Evolutionary conservation across 2,329 filamentous ascomycete genomes (phyloP), one percentile per base, ranked within the genome.

Genomic region (Madurella mycetomatis): DNA sequence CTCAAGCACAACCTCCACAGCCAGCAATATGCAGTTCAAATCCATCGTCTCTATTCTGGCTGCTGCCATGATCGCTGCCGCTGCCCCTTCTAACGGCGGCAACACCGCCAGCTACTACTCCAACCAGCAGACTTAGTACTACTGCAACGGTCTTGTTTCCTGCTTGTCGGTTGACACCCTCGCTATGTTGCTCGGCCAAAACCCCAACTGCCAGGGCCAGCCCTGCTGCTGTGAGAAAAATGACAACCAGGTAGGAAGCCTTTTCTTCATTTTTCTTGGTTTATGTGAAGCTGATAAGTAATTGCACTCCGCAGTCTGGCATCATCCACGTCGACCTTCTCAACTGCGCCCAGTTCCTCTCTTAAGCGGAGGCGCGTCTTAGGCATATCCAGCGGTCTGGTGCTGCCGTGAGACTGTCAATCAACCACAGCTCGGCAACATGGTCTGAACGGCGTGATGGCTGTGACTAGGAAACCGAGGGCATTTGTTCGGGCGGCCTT

Each of bases 1-100:
- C 45, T 25, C 31, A 31, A 52, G 19, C 49, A 47, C 12, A 19
- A 30, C 32, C 43, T 25, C 25, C 31, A 39, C 37, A 41, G 39
- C 56, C 49, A 32, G 42, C 50, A 61, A 60, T 44, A 61, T 60
- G 57, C 57, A 61, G 51, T 47, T 56, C 53, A 51, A 54, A 55
- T 56, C 15, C 54, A 46, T 61, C 53, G 48, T 54, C 59, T 54
- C 57, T 43, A 2, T 56, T 25, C 52, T 61, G 42, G 49, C 53
- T 34, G 41, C 48, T 32, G 59, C 57, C 55, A 59, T 57, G 56
- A 49, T 54, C 49, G 56, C 49, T 41, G 31, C 50, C 15, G 56
- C 56, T 25, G 31, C 51, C 18, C 56, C 59, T 7, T n/a, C 37
- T 34, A 34, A 44, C 51, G 31, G n/a, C n/a, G 42, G 16, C 25